These are phyloP conservation scores for Gnomoniopsis sp. DNA, from an alignment of 2,329 filamentous ascomycete species.

Conservation along the genomic window DNA sequence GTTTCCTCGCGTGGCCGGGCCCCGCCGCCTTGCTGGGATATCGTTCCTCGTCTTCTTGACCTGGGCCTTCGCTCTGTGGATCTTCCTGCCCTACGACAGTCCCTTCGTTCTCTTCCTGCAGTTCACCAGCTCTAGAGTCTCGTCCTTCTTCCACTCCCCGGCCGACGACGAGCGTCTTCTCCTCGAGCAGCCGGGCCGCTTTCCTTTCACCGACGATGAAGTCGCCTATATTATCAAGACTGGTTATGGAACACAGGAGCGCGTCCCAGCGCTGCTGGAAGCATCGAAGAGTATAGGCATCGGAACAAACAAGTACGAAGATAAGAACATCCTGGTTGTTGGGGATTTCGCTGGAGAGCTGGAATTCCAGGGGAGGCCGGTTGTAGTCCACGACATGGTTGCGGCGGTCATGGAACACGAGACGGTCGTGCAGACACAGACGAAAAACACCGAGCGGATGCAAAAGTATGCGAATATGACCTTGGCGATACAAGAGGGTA, in stretches of 20 bases:
- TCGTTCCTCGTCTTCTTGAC: constrained; percentile 9
- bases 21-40: constrained; percentile 13
- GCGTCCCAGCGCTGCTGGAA: constrained; percentile 43
- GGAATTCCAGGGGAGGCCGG: constrained; percentile 22
- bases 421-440: constrained; percentile 28
- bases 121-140: constrained; percentile 22
- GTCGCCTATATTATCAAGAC: constrained; percentile 53
- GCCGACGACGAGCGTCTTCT: constrained; percentile 39
- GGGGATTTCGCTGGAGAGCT: constrained; percentile 44
- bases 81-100: constrained; percentile 29
- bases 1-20: constrained; percentile 17
- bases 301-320: constrained; percentile 31
- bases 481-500: constrained; percentile 33
- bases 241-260: constrained; percentile 50
- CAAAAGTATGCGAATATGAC: constrained; percentile 38
- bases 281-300: constrained; percentile 34
- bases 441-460: constrained; percentile 31
- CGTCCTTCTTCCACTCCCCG: constrained; percentile 27
- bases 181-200: constrained; percentile 33
- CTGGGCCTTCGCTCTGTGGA: constrained; percentile 21
- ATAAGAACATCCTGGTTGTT: constrained; percentile 44
- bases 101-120: constrained; percentile 24
- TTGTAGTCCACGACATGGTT: constrained; percentile 40
- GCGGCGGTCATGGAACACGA: constrained; percentile 25
- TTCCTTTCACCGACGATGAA: constrained; percentile 42